Base-by-base conservation (phyloP, 805 yeast genomes). In the Ogataea ganodermae region DNA sequence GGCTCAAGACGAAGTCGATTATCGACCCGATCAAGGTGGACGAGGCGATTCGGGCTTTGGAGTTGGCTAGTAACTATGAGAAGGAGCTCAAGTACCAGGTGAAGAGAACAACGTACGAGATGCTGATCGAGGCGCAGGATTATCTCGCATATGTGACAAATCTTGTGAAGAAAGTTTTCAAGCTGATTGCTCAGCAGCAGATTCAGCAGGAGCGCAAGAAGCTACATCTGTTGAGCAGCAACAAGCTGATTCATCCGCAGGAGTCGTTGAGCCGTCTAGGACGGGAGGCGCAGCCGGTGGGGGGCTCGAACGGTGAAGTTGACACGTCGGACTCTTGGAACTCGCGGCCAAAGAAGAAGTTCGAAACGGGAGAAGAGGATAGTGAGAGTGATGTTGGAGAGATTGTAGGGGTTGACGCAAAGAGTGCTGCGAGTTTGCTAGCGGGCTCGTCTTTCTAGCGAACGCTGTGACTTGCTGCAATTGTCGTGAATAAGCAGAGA, bases 1-100 rank as follows among this genome's bases (percentile, higher is more conserved):
- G 83, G 58, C 75, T 89, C 46, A 86, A 88, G 57, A 80, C 80
- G 45, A 83, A 79, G 57, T 73, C 89, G 28, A 81, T 86, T 42
- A 83, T 89, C 43, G 92, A 86, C 58, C 96, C 98, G 0, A 66
- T 87, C 22, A 89, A 85, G 62, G 96, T 89, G 3, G 97, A 94
- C 57, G 97, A 91, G 56, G 95, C 97, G 0, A 79, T 92, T 23
- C 74, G 84, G 45, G 74, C 87, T 7, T 72, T 91, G 46, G 96
- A 91, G 63, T 80, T 78, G 26, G 94, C 96, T 1, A 80, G 87
- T 10, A 80, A 79, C 48, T 73, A 79, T 14, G 97, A 92, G 64
- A 86, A 86, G 52, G 84, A 82, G 28, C 74, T 91, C 46, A 81
- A 84, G n/a, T 70, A 78, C 48, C 94, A 87, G 56, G 84, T 91